These are phyloP conservation scores for Sporothrix phasma DNA, from an alignment of 2,329 filamentous ascomycete species.

Conservation along the genomic window DNA sequence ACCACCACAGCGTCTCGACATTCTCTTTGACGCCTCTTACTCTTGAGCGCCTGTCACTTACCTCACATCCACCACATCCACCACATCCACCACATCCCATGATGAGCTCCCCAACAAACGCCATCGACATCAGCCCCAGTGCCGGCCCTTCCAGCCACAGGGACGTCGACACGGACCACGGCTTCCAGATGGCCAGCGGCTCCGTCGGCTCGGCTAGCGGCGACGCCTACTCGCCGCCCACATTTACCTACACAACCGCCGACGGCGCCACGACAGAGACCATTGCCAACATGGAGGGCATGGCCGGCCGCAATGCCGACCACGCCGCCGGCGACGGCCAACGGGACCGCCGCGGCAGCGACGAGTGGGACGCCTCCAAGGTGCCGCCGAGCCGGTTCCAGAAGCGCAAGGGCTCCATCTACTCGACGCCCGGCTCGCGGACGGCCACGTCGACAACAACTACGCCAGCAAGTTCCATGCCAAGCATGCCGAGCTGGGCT, in stretches of 20 bases:
- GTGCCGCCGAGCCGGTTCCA: constrained; percentile 59
- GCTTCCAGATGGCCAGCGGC: neutral
- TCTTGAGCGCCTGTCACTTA: no score
- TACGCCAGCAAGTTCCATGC: constrained; percentile 51
- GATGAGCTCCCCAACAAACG: neutral
- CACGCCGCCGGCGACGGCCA: neutral
- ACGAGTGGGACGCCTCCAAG: constrained; percentile 45
- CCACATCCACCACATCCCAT: no score
- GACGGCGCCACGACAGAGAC: neutral
- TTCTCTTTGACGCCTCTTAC: neutral
- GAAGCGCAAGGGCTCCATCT: constrained; percentile 59
- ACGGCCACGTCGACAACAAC: constrained; percentile 53
- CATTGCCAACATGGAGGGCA: neutral
- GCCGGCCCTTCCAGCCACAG: neutral
- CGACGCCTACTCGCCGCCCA: constrained; percentile 7
- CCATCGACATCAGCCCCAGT: constrained; percentile 9
- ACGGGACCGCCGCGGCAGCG: constrained; percentile 12
- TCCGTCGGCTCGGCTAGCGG: neutral
- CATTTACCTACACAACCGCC: constrained; percentile 4
- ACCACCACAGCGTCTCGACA: neutral
- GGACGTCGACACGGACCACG: neutral
- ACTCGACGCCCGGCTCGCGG: constrained; percentile 55
- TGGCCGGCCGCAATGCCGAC: neutral
- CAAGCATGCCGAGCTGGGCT: constrained; percentile 44
- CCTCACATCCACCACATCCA: neutral